phyloP scores from a whole-genome alignment of 176 grass and related monocot genomes.

The Avena eriantha region DNA sequence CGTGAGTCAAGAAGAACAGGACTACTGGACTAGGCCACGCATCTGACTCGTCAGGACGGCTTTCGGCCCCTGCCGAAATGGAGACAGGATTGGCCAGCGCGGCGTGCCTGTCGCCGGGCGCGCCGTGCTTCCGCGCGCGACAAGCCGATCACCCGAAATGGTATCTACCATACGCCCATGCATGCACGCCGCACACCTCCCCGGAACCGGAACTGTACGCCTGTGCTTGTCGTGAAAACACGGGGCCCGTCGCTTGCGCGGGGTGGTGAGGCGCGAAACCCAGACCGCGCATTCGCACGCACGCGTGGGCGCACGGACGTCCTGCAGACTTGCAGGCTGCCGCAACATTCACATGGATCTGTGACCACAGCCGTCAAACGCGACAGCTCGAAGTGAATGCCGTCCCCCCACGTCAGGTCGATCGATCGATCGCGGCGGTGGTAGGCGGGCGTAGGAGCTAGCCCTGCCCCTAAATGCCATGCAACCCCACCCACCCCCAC shows the following conservation, averaged over 20 bases:
- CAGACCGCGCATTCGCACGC: neutral
- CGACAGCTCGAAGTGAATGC: slow-evolving; percentile 51
- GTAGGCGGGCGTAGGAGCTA: slow-evolving; percentile 11
- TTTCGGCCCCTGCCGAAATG: too few relatives aligned
- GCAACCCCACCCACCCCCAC: neutral
- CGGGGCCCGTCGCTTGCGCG: neutral
- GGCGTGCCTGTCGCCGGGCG: neutral
- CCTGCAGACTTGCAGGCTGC: neutral
- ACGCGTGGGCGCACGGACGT: neutral
- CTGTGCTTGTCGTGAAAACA: neutral
- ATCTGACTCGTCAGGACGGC: neutral
- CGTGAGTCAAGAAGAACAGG: too few relatives aligned
- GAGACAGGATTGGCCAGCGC: too few relatives aligned
- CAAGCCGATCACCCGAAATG: neutral
- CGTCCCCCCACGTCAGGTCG: neutral
- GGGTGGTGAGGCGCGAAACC: neutral
- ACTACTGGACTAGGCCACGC: neutral
- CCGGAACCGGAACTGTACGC: neutral
- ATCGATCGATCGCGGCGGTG: neutral
- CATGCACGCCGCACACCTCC: too few relatives aligned
- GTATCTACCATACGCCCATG: too few relatives aligned
- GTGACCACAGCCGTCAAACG: slow-evolving; percentile 17
- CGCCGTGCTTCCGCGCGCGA: neutral
- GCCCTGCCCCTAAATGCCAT: neutral
- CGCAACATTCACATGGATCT: neutral